Percentiles rank a stretch among this genome's conserved stretches.
These are phyloP conservation scores for Elongisporangium senticosum DNA, from an alignment of 352 stramenopile genomes.

Conservation along the genomic window DNA sequence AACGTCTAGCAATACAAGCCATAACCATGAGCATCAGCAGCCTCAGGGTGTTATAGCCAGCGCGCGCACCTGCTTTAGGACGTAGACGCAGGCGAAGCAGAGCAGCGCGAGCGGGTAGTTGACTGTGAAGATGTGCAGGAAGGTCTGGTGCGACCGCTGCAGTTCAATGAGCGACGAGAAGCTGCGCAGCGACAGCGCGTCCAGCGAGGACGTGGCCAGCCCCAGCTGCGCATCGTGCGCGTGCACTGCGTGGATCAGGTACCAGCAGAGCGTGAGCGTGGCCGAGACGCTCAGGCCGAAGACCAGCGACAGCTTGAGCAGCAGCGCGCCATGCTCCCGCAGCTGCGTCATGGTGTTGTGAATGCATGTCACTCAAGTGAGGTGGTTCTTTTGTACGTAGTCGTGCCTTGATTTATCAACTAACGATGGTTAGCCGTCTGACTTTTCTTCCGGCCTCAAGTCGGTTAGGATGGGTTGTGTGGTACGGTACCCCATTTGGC, in stretches of 20 bases:
- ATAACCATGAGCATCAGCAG: constrained; percentile 1
- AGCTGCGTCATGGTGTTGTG: constrained; percentile 15
- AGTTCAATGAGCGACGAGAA: constrained; percentile 60
- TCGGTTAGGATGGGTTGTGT: constrained; percentile 1
- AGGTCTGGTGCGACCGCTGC: constrained; percentile 51
- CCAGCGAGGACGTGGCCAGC: constrained; percentile 39
- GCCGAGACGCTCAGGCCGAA: constrained; percentile 25
- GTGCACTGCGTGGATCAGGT: constrained; percentile 42
- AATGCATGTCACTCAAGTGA: constrained; percentile 1
- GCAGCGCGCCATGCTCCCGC: constrained; percentile 3
- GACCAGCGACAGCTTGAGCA: constrained; percentile 35
- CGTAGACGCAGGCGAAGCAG: constrained; percentile 68
- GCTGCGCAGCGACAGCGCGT: constrained; percentile 47
- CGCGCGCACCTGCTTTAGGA: constrained; percentile 78
- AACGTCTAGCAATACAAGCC: constrained; percentile 44
- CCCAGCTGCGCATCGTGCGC: constrained; percentile 31
- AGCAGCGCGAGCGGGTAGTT: constrained; percentile 62
- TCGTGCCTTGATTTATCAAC: too few species aligned
- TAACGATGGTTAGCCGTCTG: not conserved
- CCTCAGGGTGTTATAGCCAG: not conserved
- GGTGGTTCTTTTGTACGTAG: not conserved
- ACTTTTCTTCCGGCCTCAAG: constrained; percentile 1
- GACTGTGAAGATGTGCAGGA: constrained; percentile 48
- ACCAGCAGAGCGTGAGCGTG: constrained; percentile 29
- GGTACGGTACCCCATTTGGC: not conserved